Conservation (phyloP, 2,329 filamentous ascomycete species). For the Ophiocordyceps camponoti-floridani region DNA sequence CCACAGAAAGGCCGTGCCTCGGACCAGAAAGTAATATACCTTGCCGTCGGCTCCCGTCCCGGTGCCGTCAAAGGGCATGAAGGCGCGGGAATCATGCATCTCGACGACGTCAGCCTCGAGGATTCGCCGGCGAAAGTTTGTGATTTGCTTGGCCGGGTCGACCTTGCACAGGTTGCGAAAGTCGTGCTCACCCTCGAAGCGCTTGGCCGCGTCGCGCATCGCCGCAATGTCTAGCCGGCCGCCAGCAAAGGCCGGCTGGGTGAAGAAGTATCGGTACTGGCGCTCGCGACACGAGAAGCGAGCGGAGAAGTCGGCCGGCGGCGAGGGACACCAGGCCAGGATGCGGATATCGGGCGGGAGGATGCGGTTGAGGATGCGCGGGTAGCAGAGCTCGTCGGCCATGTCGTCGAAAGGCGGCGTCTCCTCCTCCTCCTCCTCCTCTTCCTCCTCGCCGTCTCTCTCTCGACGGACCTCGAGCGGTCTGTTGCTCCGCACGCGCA, state of each 20-base stretch:
- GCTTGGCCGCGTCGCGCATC: slow-evolving; percentile 68
- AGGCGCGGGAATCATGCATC: slow-evolving; percentile 34
- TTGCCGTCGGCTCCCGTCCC: no score
- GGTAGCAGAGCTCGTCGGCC: slow-evolving; percentile 69
- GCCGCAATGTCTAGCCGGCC: slow-evolving; percentile 77
- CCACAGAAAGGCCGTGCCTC: slow-evolving; percentile 90
- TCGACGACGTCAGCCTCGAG: slow-evolving; percentile 65
- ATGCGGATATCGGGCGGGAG: slow-evolving; percentile 80
- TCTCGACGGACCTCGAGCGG: slow-evolving; percentile 29
- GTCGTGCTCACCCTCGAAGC: slow-evolving; percentile 72
- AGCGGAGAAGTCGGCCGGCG: slow-evolving; percentile 66
- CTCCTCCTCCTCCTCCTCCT: slow-evolving; percentile 5
- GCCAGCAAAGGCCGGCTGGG: slow-evolving; percentile 67
- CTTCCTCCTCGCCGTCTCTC: slow-evolving; percentile 1
- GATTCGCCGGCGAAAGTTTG: slow-evolving; percentile 63
- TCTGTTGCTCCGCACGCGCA: slow-evolving; percentile 64
- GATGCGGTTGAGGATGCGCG: slow-evolving; percentile 66
- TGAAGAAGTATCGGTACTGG: slow-evolving; percentile 95
- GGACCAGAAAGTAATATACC: slow-evolving; percentile 74
- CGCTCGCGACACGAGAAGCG: slow-evolving; percentile 85
- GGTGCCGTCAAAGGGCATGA: no score
- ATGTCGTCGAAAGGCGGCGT: slow-evolving; percentile 40
- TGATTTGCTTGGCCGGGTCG: slow-evolving; percentile 76
- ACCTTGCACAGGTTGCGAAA: slow-evolving; percentile 97
- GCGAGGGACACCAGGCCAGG: slow-evolving; percentile 80